phyloP scores from a whole-genome alignment of 495 filamentous ascomycete genomes.

The Hypoxylon crocopeplum region DNA sequence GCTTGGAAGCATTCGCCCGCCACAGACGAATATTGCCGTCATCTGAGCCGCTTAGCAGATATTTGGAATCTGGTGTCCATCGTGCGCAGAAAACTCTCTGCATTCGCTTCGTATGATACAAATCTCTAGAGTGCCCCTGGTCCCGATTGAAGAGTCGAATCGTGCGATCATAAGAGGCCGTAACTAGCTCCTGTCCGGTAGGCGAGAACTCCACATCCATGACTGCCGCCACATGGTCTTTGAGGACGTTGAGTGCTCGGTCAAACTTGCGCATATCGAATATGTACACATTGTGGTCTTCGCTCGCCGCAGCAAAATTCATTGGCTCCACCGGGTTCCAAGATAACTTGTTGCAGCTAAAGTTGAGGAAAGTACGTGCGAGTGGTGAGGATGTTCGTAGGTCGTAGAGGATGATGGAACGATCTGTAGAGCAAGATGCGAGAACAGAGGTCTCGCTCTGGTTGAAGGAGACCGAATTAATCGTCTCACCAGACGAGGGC shows the following conservation, averaged over 20 bases:
- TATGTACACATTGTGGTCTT: conserved; percentile 65
- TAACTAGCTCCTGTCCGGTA: conserved; percentile 92
- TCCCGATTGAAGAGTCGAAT: conserved; percentile 76
- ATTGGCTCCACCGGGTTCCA: conserved; percentile 98
- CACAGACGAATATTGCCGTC: conserved; percentile 95
- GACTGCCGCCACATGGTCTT: conserved; percentile 94
- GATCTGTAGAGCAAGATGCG: conserved; percentile 81
- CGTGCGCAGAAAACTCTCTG: conserved; percentile 88
- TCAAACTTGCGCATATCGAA: conserved; percentile 89
- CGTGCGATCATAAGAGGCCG: conserved; percentile 78
- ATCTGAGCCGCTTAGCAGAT: conserved; percentile 74
- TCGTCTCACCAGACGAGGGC: conserved; percentile 90
- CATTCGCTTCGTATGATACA: conserved; percentile 98
- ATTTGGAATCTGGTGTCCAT: conserved; percentile 88
- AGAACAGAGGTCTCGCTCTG: conserved; percentile 91
- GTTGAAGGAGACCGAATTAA: conserved; percentile 89
- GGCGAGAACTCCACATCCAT: conserved; percentile 97
- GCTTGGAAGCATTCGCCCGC: conserved; percentile 84
- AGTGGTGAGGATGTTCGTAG: conserved; percentile 86
- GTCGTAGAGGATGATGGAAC: conserved; percentile 83
- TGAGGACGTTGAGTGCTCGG: conserved; percentile 87
- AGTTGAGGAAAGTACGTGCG: conserved; percentile 75
- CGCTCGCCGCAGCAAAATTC: conserved; percentile 84
- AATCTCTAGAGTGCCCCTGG: conserved; percentile 83
- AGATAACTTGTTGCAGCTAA: conserved; percentile 82